These are phyloP conservation scores for Pelargonium myrrhifolium DNA, from an alignment of 441 rosid species.

Conservation along the genomic window DNA sequence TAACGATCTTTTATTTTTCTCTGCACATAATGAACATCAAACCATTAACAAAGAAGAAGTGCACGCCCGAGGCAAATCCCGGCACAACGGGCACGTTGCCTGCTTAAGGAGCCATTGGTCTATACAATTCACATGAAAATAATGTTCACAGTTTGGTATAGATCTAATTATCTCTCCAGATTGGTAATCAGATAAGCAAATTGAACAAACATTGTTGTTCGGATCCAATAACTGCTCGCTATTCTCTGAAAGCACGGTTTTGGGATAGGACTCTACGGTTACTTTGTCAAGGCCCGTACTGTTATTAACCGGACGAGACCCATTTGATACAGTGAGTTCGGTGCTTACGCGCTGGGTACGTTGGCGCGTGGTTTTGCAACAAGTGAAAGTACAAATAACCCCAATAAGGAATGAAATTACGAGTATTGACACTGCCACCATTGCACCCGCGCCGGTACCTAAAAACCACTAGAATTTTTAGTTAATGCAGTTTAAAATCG, in stretches of 20 bases:
- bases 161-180: not conserved
- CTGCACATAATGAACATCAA: no score
- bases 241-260: not conserved
- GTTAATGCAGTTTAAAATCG: no score
- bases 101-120: not conserved
- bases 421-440: no score
- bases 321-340: no score
- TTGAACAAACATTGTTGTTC: not conserved
- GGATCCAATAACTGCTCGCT: conserved; percentile 8
- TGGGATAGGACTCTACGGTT: not conserved
- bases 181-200: not conserved
- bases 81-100: not conserved
- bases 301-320: not conserved
- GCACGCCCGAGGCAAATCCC: no score
- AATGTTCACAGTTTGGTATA: not conserved
- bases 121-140: not conserved
- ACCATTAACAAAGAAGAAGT: no score
- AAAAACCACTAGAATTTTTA: no score
- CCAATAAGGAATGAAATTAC: no score
- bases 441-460: no score
- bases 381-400: no score
- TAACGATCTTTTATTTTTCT: no score
- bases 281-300: conserved; percentile 1
- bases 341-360: not conserved
- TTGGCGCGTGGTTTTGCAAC: not conserved